phyloP scores from a whole-genome alignment of 768 basidiomycete genomes.

The Russula vinacea region DNA sequence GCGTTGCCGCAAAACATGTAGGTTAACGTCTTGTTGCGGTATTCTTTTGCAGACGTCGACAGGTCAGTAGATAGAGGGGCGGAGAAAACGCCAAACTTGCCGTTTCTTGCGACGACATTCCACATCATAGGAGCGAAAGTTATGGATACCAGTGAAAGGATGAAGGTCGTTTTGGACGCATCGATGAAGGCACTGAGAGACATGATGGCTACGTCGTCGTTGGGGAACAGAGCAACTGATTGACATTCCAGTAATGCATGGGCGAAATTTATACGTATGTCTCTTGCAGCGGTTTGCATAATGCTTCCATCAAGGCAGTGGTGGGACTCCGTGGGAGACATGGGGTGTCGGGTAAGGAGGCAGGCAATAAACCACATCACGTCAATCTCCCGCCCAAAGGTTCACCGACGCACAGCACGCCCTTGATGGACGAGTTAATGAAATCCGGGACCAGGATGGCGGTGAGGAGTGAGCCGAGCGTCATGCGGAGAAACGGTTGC shows the following conservation, averaged over 20 bases:
- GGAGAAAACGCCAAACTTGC: conserved; percentile 43
- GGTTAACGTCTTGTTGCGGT: conserved; percentile 84
- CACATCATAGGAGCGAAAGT: conserved; percentile 91
- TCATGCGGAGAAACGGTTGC: no score
- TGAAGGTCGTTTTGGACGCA: conserved; percentile 60
- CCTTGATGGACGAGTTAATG: no score
- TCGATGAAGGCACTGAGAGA: conserved; percentile 47
- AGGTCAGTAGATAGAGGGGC: conserved; percentile 36
- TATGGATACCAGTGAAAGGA: conserved; percentile 63
- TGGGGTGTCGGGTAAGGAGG: no score
- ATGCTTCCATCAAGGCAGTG: no score
- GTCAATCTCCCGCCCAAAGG: no score
- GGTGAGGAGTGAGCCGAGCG: no score
- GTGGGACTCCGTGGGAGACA: no score
- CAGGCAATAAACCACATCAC: no score
- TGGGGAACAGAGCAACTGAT: background rate
- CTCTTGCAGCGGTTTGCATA: no score
- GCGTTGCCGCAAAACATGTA: conserved; percentile 74
- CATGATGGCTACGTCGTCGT: conserved; percentile 32
- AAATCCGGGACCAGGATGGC: no score
- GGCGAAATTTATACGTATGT: conserved; percentile 2
- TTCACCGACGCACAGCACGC: no score
- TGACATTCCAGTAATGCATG: background rate
- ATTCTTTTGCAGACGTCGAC: conserved; percentile 45
- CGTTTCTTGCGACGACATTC: conserved; percentile 93